Base-by-base conservation (phyloP, 1,284 basidiomycete genomes). In the Schizopora paradoxa region DNA sequence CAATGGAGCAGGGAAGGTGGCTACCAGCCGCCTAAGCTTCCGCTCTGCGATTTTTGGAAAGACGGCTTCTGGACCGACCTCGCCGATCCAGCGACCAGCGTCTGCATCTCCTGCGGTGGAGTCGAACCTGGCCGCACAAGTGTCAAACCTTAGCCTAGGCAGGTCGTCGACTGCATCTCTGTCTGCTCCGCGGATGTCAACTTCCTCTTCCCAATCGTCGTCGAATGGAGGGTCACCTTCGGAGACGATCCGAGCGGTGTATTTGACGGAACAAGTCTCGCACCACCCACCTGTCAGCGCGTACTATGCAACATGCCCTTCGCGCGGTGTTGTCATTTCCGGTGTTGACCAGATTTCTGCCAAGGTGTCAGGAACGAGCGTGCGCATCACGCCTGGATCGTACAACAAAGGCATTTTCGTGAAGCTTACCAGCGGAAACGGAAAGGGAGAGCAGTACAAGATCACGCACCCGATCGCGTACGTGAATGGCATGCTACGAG, bases 211-310 rank as follows among this genome's bases (percentile, higher is more conserved):
- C n/a, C 54, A 63, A 16, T 45, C 51, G 3, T 53, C 43, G 5
- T n/a, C n/a, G n/a, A n/a, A n/a, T n/a, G n/a, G n/a, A n/a, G 62
- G 55, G 58, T 23, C 53, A 58, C 5, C 23, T n/a, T 60, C 48
- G 23, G 67, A 68, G 44, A 70, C 69, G 28, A 66, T 82, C 19
- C 81, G 86, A 8, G 77, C 91, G 33, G 76, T 77, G 2, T 88
- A 77, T 63, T 62, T 88, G 49, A 87, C 84, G 21, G 85, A 88
- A 60, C 91, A 95, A 66, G 83, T 97, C 33, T 96, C 91, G 6
- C 95, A 99, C 66, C 95, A 99, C 59, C 96, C 95, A 0, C 95
- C 95, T 1, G 79, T 98, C 33, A 96, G 91, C 1, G 85, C 90
- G 1, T 97, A 86, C 61, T 83, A 82, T 55, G 88, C 88, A n/a